Evolutionary conservation across 306 rosid species (phyloP).

Genomic region (Vigna trinervia): DNA sequence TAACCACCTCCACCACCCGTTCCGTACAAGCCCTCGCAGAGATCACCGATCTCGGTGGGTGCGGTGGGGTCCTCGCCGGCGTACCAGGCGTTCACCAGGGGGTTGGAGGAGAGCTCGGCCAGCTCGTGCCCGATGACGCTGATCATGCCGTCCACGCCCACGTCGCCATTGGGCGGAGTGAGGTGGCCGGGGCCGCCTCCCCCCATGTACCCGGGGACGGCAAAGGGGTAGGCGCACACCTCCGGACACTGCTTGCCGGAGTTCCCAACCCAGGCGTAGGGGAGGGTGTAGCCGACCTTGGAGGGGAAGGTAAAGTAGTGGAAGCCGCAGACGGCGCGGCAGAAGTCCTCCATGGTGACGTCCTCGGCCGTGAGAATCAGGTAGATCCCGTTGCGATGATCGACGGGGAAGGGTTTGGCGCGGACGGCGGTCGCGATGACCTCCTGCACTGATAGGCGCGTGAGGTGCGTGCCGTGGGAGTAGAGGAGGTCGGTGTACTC

Average conservation of each 20-base stretch:
- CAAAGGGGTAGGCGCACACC: slow-evolving; percentile 92
- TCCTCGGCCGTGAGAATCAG: slow-evolving; percentile 70
- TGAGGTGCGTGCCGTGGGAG: slow-evolving; percentile 70
- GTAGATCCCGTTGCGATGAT: slow-evolving; percentile 83
- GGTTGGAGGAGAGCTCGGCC: slow-evolving; percentile 57
- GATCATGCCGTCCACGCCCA: slow-evolving; percentile 55
- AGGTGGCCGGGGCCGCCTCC: slow-evolving; percentile 73
- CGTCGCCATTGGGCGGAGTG: slow-evolving; percentile 54
- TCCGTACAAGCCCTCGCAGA: slow-evolving; percentile 91
- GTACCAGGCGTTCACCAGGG: slow-evolving; percentile 85
- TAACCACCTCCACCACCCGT: slow-evolving; percentile 95
- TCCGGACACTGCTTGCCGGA: slow-evolving; percentile 93
- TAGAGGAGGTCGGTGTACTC: slow-evolving; percentile 63
- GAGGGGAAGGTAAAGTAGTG: slow-evolving; percentile 95
- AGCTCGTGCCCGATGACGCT: slow-evolving; percentile 55
- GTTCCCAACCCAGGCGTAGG: slow-evolving; percentile 94
- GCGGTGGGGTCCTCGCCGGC: slow-evolving; percentile 98
- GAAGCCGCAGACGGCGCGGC: slow-evolving; percentile 95
- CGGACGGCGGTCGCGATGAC: slow-evolving; percentile 74
- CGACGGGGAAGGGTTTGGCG: slow-evolving; percentile 78
- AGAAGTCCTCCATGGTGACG: slow-evolving; percentile 80
- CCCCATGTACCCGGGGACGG: slow-evolving; percentile 79
- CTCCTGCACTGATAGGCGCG: slow-evolving; percentile 77
- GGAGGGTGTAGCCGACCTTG: slow-evolving; percentile 82
- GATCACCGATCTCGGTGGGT: slow-evolving; percentile 89